phyloP scores from a whole-genome alignment of 129 eudicot genomes.

The Lonicera japonica region DNA sequence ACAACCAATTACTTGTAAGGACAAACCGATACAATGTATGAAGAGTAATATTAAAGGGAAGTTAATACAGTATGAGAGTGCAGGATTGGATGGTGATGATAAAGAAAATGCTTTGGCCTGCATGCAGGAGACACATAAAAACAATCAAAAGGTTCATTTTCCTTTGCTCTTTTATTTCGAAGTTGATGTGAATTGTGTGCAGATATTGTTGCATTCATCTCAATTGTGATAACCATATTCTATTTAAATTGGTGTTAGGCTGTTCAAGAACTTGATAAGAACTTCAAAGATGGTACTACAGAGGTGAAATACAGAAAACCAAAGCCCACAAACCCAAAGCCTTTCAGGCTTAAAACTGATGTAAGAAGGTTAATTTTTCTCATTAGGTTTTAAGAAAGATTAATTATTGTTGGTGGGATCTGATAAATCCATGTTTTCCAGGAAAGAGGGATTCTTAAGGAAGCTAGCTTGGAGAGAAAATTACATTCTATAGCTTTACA shows the following conservation, averaged over 20 bases:
- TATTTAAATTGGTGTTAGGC: constrained; percentile 22
- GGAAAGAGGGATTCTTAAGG: constrained; percentile 92
- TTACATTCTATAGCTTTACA: constrained; percentile 25
- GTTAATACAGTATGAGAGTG: constrained; percentile 10
- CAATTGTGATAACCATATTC: not conserved
- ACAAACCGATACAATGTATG: constrained; percentile 14
- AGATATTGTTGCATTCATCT: not conserved
- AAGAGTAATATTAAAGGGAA: constrained; percentile 18
- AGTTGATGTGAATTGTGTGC: too few species aligned
- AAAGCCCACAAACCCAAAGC: constrained; percentile 70
- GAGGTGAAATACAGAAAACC: constrained; percentile 59
- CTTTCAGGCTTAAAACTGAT: constrained; percentile 87
- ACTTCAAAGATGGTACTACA: constrained; percentile 27
- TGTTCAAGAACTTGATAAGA: constrained; percentile 29
- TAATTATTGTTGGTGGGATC: not conserved
- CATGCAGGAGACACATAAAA: constrained; percentile 31
- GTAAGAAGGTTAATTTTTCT: constrained; percentile 27
- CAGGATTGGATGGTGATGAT: constrained; percentile 32
- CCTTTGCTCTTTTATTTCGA: not conserved
- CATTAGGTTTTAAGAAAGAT: not conserved
- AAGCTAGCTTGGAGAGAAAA: constrained; percentile 69
- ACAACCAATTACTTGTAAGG: constrained; percentile 9
- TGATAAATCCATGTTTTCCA: constrained; percentile 11
- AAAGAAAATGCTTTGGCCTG: constrained; percentile 66
- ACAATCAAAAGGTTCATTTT: constrained; percentile 28